phyloP scores from a whole-genome alignment of 2,329 filamentous ascomycete species.

The Penicillium sp. region DNA sequence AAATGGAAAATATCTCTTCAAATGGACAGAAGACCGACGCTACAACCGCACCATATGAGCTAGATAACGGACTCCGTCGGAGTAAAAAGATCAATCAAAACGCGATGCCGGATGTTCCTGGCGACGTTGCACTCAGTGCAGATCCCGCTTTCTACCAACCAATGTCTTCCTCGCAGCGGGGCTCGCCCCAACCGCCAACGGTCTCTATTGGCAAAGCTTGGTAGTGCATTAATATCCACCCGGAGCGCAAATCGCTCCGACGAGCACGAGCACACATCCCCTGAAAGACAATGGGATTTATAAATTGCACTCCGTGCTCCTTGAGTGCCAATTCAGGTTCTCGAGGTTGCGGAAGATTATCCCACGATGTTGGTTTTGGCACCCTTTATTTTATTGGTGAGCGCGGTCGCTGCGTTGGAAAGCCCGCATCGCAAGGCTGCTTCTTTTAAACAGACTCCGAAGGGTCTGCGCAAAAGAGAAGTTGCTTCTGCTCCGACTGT shows the following conservation, averaged over 20 bases:
- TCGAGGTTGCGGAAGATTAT: background rate
- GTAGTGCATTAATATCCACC: background rate
- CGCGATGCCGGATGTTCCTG: constrained; percentile 15
- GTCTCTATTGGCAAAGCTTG: constrained; percentile 2
- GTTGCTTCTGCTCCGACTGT: background rate
- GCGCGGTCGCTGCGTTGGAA: constrained; percentile 13
- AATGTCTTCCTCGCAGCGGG: constrained; percentile 5
- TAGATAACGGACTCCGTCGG: constrained; percentile 4
- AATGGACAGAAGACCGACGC: background rate
- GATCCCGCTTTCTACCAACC: background rate
- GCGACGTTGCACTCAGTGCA: constrained; percentile 15
- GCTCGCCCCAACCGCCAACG: background rate
- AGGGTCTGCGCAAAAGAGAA: constrained; percentile 3
- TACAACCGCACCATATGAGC: background rate
- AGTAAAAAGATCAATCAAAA: background rate
- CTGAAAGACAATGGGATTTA: background rate
- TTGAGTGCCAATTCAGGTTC: background rate
- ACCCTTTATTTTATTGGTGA: constrained; percentile 6
- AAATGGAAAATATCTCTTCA: background rate
- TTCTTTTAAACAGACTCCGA: background rate
- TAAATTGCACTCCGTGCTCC: background rate
- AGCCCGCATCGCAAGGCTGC: constrained; percentile 22
- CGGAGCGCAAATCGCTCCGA: background rate
- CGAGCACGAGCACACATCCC: background rate
- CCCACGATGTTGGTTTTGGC: constrained; percentile 9